Evolutionary conservation across 345 rosid genomes (phyloP), one percentile per base, ranked within the genome.

Genomic region (Excoecaria cochinchinensis): DNA sequence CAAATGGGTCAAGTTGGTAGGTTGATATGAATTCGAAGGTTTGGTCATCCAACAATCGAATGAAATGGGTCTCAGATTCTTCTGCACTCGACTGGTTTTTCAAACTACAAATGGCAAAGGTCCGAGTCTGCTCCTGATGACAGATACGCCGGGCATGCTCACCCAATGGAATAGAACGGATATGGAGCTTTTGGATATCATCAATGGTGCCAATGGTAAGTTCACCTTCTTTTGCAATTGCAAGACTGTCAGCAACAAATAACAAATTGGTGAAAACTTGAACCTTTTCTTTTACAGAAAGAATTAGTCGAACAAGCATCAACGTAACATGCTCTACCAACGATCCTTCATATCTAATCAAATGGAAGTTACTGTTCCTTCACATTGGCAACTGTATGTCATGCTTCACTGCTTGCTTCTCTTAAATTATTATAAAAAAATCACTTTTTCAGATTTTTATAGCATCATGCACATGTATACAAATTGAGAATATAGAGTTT

Each of bases 101-200:
- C 81, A 87, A 74, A 84, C 96, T 86, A 83, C 93, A 95, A 75
- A 95, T 82, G 57, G 97, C 96, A 85, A 90, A 91, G 39, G 99
- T 92, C 63, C 94, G 87, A 69, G 99, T 86, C 78, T 91, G 98
- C 76, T 95, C 97, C 83, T 95, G 98, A 83, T 95, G 98, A 82
- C 97, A 90, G 77, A 95, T 92, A 44, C 98, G 92, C 44, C 93
- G 91, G 64, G 92, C 92, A 64, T 92, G 96, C 81, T 95, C 99
- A 72, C 99, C 98, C 55, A 95, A 80, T 1, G 99, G 97, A 79
- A 95, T 91, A 66, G 97, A 86, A 75, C 99, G 98, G 77, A 95
- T 95, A 77, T 95, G 99, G 84, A 95, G 98, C 90, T 95, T 95
- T 84, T 92, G 99, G 77, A 92, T 92, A 73, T 90, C 98, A 87